Evolutionary conservation across 345 rosid genomes (phyloP), one percentile per base, ranked within the genome.

Genomic region (Abelmoschus esculentus): DNA sequence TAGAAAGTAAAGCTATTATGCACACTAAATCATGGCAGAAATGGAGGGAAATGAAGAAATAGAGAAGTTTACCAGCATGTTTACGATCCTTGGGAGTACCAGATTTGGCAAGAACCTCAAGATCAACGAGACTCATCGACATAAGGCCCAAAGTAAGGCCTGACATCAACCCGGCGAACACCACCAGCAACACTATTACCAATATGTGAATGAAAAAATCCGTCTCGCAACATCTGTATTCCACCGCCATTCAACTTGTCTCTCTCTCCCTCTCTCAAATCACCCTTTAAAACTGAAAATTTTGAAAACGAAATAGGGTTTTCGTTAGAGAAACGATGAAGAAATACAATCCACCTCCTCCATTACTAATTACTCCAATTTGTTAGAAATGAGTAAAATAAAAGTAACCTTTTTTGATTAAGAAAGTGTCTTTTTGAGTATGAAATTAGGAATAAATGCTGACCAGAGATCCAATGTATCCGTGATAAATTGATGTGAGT

Each of bases 91-190:
- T 74, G 0, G 96, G 96, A 15, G 91, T 93, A 3, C 98, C 98
- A 53, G 98, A 93, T 74, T 80, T 89, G 19, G 96, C 97, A 12
- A 93, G 93, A 71, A 93, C 99, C 71, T 93, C 99, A 59, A 93
- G 97, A 77, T 93, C 99, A 70, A 93, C 99, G 52, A 89, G 86
- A 66, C 99, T 93, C 91, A 91, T 71, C 14, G 99, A 93, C 99
- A 93, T 93, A 61, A 93, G 96, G 49, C 99, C 99, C 75, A 93
- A 71, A 69, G 99, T 93, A 18, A 93, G 87, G 59, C 99, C 99
- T 59, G 99, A 93, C 99, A 93, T 93, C 66, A 88, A 17, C 5
- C 99, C 99, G 70, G 99, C 98, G 71, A 93, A 93, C 80, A 86
- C 0, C 3, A 91, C 99, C 69, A 93, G 79, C 3, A 88, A 68